A percentile compares a stretch with the other conserved stretches of the same genome.
phyloP scores from a whole-genome alignment of 805 yeast genomes.

The Candida methanosorbosa region DNA sequence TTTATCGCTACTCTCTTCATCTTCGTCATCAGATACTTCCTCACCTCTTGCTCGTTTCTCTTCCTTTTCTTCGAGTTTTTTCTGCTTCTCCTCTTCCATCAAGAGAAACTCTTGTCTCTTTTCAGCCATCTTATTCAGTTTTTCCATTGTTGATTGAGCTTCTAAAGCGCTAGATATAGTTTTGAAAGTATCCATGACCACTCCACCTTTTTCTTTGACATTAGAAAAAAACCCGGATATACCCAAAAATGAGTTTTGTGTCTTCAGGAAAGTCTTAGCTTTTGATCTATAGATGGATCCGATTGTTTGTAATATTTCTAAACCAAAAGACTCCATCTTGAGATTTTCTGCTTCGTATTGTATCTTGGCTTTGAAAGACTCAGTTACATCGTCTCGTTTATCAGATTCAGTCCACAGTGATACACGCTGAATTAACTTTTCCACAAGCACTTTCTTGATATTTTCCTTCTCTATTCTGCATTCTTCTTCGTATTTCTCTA shows the following conservation, averaged over 20 bases:
- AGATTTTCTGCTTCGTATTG: conserved; percentile 64
- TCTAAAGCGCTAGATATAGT: conserved; percentile 80
- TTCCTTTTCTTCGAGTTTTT: conserved; percentile 22
- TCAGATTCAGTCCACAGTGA: conserved; percentile 45
- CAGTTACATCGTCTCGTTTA: conserved; percentile 51
- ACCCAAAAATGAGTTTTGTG: conserved; percentile 73
- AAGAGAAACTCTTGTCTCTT: conserved; percentile 21
- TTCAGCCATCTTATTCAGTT: conserved; percentile 66
- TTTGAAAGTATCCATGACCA: conserved; percentile 75
- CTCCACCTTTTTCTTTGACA: conserved; percentile 75
- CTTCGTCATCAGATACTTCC: not conserved
- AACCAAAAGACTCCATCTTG: conserved; percentile 92
- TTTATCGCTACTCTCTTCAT: not conserved
- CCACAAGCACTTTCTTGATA: conserved; percentile 41
- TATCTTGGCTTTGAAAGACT: conserved; percentile 44
- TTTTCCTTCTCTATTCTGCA: conserved; percentile 51
- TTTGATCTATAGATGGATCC: conserved; percentile 73
- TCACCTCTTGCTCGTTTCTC: too few relatives aligned
- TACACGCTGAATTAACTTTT: conserved; percentile 40
- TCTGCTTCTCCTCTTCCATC: conserved; percentile 23
- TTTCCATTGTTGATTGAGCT: conserved; percentile 72
- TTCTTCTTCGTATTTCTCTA: conserved; percentile 69
- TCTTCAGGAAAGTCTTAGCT: conserved; percentile 62
- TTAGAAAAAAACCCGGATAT: conserved; percentile 75
- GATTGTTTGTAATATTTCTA: conserved; percentile 75